Evolutionary conservation across 805 yeast species (phyloP).

Genomic region (Candida alai): DNA sequence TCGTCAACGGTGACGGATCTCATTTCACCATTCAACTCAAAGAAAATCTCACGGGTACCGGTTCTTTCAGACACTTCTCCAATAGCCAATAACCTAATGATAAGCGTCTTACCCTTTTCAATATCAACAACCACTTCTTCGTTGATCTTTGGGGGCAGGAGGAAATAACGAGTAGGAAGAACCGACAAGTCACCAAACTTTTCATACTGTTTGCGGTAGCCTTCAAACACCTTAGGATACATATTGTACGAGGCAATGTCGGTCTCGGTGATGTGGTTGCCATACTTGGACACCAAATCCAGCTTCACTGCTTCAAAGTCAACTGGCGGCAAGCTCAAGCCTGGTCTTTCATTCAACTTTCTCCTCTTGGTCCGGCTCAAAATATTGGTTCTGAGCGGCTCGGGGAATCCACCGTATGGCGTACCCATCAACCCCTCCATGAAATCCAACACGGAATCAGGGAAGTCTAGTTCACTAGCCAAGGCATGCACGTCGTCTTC

Average conservation of each 20-base stretch:
- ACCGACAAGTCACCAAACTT: constrained; percentile 91
- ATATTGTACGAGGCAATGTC: constrained; percentile 95
- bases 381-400: constrained; percentile 90
- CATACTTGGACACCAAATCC: constrained; percentile 75
- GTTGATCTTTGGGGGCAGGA: constrained; percentile 81
- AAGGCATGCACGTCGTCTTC: constrained; percentile 82
- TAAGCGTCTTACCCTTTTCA: constrained; percentile 91
- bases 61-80: constrained; percentile 83
- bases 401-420: constrained; percentile 99
- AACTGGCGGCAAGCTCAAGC: constrained; percentile 81
- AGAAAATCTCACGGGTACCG: constrained; percentile 94
- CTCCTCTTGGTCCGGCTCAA: constrained; percentile 90
- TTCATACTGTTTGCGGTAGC: constrained; percentile 67
- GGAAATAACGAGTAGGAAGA: constrained; percentile 86
- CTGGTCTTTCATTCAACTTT: constrained; percentile 87
- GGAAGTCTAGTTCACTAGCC: constrained; percentile 94
- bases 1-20: constrained; percentile 92
- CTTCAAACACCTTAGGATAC: constrained; percentile 98
- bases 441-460: constrained; percentile 96
- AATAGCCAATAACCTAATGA: constrained; percentile 86
- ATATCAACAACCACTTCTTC: constrained; percentile 87
- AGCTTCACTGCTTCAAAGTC: constrained; percentile 68
- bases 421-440: constrained; percentile 99
- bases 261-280: constrained; percentile 60
- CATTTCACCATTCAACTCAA: constrained; percentile 97